Conservation (phyloP, 768 basidiomycete species). For the Naganishia friedmannii region DNA sequence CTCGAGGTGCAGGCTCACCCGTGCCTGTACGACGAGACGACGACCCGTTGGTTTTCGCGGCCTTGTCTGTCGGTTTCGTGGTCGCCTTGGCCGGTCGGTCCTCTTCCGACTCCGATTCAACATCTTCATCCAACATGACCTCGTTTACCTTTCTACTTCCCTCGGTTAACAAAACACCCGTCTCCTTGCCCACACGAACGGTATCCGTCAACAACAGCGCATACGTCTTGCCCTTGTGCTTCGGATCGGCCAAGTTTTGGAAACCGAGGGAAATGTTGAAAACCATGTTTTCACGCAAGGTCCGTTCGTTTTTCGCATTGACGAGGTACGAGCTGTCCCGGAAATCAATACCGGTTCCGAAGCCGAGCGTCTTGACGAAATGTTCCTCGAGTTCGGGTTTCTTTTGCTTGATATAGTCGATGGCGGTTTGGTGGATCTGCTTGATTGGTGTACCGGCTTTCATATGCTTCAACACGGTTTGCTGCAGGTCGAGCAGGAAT, state of each 20-base stretch:
- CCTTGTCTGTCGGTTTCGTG: conserved; percentile 58
- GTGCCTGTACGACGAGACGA: conserved; percentile 34
- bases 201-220: conserved; percentile 85
- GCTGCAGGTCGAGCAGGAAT: conserved; percentile 72
- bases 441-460: conserved; percentile 72
- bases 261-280: conserved; percentile 83
- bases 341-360: conserved; percentile 91
- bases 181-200: conserved; percentile 67
- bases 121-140: conserved; percentile 58
- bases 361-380: conserved; percentile 85
- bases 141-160: conserved; percentile 81
- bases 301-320: conserved; percentile 71
- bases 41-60: conserved; percentile 36
- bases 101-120: conserved; percentile 53
- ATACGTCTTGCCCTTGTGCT: conserved; percentile 71
- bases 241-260: conserved; percentile 70
- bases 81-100: conserved; percentile 58
- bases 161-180: conserved; percentile 66
- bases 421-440: conserved; percentile 76
- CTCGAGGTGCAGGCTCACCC: conserved; percentile 41
- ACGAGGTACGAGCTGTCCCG: conserved; percentile 81
- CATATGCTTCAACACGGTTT: conserved; percentile 69
- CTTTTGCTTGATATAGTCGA: conserved; percentile 69
- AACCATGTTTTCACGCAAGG: conserved; percentile 74
- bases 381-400: conserved; percentile 76